Conservation (phyloP, 1,139 yeast species). For the Scheffersomyces quercinus region DNA sequence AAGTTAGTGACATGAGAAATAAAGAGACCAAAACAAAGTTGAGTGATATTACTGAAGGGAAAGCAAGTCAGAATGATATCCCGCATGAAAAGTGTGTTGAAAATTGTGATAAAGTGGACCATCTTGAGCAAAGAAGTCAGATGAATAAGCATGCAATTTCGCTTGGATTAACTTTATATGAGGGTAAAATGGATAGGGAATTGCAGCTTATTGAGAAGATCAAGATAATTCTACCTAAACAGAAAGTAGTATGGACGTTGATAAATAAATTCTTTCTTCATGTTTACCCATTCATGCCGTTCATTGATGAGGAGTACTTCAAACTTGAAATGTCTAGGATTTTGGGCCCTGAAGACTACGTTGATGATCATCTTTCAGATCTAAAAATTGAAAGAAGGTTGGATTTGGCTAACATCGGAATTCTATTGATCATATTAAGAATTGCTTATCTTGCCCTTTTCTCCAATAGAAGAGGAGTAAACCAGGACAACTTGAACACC, state of each 20-base stretch:
- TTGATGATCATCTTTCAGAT: slow-evolving; percentile 10
- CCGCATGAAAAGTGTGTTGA: neutral
- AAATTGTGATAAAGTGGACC: slow-evolving; percentile 2
- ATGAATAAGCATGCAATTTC: slow-evolving; percentile 26
- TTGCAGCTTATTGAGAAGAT: slow-evolving; percentile 22
- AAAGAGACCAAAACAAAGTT: neutral
- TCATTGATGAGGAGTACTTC: slow-evolving; percentile 45
- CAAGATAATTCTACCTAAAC: slow-evolving; percentile 40
- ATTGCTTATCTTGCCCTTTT: slow-evolving; percentile 39
- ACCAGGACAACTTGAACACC: slow-evolving; percentile 25
- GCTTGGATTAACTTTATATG: slow-evolving; percentile 31
- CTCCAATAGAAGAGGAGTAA: slow-evolving; percentile 31
- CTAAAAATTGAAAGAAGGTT: slow-evolving; percentile 36
- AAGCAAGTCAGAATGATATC: neutral
- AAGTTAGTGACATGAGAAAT: slow-evolving; percentile 5
- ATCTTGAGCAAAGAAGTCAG: slow-evolving; percentile 5
- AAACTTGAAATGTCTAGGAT: slow-evolving; percentile 20
- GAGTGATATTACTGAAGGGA: slow-evolving; percentile 1
- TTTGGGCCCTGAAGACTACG: slow-evolving; percentile 15
- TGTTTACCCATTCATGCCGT: slow-evolving; percentile 52
- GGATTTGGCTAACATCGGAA: slow-evolving; percentile 50
- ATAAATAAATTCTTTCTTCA: slow-evolving; percentile 39
- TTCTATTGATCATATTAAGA: slow-evolving; percentile 41
- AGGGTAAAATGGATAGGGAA: slow-evolving; percentile 33
- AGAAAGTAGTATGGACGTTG: slow-evolving; percentile 33